These are phyloP conservation scores for Theileria orientalis DNA, from an alignment of 169 alveolate genomes.

Conservation along the genomic window DNA sequence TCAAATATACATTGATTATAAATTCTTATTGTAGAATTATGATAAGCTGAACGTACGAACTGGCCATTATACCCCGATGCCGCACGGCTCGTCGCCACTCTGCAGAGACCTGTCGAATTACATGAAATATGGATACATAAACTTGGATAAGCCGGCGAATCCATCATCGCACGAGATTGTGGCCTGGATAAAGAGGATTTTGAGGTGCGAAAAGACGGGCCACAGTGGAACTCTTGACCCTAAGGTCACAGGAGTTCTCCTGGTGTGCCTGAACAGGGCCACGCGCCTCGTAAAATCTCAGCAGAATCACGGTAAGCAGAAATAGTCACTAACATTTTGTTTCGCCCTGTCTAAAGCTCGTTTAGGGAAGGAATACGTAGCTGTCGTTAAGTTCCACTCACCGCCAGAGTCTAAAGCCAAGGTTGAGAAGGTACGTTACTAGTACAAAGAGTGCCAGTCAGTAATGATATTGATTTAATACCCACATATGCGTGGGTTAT, in stretches of 20 bases:
- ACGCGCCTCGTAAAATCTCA: constrained; percentile 99
- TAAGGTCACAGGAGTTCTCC: constrained; percentile 98
- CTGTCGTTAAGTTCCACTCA: constrained; percentile 94
- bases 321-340: neutral
- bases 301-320: constrained; percentile 92
- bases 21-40: constrained; percentile 81
- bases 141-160: constrained; percentile 99
- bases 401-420: constrained; percentile 77
- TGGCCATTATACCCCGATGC: constrained; percentile 99
- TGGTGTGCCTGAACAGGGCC: constrained; percentile 98
- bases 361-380: constrained; percentile 94
- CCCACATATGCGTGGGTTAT: no score
- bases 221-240: constrained; percentile 99
- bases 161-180: constrained; percentile 99
- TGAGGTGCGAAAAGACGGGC: constrained; percentile 99
- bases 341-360: neutral
- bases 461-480: no score
- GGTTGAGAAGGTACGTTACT: constrained; percentile 33
- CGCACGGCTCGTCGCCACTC: constrained; percentile 98
- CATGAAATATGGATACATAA: constrained; percentile 95
- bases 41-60: constrained; percentile 94
- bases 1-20: no score
- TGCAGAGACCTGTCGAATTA: constrained; percentile 92
- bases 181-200: constrained; percentile 98
- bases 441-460: neutral